Conservation (phyloP, 2,329 filamentous ascomycete species). For the Cladophialophora yegresii region DNA sequence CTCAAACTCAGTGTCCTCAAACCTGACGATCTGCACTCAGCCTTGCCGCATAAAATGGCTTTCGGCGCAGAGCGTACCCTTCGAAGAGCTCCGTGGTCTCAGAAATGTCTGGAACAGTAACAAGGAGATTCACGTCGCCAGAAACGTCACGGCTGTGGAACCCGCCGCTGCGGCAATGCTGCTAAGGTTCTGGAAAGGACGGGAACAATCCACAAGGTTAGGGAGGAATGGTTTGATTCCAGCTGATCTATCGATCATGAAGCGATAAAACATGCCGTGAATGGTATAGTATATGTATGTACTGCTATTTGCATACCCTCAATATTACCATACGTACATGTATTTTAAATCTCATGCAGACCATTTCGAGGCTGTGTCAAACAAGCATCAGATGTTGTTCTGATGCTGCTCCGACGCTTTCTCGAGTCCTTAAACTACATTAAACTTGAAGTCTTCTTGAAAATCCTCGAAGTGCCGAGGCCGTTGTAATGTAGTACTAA, state of each 20-base stretch:
- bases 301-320: too few relatives aligned
- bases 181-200: background rate
- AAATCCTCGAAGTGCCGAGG: too few relatives aligned
- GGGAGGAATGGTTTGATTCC: background rate
- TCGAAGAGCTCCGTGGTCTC: constrained; percentile 24
- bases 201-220: background rate
- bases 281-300: too few relatives aligned
- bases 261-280: too few relatives aligned
- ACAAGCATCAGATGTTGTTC: too few relatives aligned
- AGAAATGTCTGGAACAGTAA: constrained; percentile 27
- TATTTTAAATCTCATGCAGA: too few relatives aligned
- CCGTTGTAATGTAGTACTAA: too few relatives aligned
- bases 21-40: background rate
- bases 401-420: too few relatives aligned
- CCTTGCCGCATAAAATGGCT: constrained; percentile 30
- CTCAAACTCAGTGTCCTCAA: background rate
- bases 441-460: too few relatives aligned
- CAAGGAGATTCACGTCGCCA: constrained; percentile 26
- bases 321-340: too few relatives aligned
- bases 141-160: constrained; percentile 31
- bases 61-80: constrained; percentile 20
- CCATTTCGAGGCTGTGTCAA: too few relatives aligned
- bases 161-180: constrained; percentile 5
- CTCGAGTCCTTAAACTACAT: too few relatives aligned
- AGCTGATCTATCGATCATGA: background rate